Conservation (phyloP, 176 grass and related monocot species). For the Oryza glaberrima region DNA sequence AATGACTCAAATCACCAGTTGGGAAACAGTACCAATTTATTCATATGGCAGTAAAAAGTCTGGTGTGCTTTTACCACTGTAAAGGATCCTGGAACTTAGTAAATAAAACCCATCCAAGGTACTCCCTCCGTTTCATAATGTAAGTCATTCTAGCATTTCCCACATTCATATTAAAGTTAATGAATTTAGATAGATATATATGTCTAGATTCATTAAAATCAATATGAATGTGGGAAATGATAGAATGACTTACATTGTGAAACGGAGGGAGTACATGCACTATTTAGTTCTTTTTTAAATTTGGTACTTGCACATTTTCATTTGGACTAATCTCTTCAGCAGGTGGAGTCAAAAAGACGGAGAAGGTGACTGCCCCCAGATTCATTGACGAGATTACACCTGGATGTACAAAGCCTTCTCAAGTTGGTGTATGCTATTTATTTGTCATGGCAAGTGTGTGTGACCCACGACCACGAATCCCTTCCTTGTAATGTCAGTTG, state of each 20-base stretch:
- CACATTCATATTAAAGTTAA: no score
- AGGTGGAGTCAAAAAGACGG: constrained; percentile 86
- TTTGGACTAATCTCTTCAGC: constrained; percentile 30
- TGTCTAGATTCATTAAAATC: no score
- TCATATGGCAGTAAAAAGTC: not conserved
- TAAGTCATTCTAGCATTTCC: no score
- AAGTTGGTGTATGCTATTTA: constrained; percentile 50
- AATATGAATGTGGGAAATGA: no score
- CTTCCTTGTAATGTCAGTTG: constrained; percentile 38
- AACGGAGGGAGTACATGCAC: not conserved
- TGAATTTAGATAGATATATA: no score
- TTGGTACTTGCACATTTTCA: not conserved
- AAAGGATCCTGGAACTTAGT: not conserved
- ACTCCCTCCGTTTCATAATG: no score
- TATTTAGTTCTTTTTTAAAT: not conserved
- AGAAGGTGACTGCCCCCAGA: constrained; percentile 66
- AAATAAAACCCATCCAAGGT: no score
- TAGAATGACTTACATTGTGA: no score
- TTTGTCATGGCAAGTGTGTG: constrained; percentile 40
- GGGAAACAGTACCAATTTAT: not conserved
- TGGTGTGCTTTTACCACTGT: not conserved
- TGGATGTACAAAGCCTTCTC: constrained; percentile 65
- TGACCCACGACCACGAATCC: not conserved
- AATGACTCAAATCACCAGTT: not conserved
- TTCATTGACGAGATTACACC: constrained; percentile 33